Conservation (phyloP, 805 yeast species). For the Wickerhamiella nectarea region DNA sequence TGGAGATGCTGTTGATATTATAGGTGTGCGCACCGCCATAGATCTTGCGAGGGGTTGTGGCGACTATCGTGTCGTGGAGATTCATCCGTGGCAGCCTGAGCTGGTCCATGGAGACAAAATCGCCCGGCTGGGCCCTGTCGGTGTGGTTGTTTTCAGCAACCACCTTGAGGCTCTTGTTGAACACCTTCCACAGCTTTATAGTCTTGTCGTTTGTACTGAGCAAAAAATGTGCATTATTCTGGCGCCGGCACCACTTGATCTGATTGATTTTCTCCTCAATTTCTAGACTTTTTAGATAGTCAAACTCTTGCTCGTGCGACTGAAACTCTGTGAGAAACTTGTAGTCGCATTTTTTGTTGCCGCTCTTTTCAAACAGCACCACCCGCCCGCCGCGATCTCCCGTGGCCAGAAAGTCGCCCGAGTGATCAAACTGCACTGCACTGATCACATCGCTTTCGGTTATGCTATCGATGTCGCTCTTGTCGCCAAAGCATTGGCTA, state of each 20-base stretch:
- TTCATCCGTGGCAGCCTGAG: slow-evolving; percentile 77
- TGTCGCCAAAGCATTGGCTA: slow-evolving; percentile 97
- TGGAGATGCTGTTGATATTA: slow-evolving; percentile 90
- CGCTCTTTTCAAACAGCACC: slow-evolving; percentile 65
- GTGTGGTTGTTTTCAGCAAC: slow-evolving; percentile 82
- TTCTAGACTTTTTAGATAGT: slow-evolving; percentile 86
- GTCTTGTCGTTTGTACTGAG: slow-evolving; percentile 94
- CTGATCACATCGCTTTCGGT: slow-evolving; percentile 96
- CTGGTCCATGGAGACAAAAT: slow-evolving; percentile 24
- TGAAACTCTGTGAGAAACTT: slow-evolving; percentile 94
- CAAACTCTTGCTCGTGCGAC: slow-evolving; percentile 97
- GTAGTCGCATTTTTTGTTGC: slow-evolving; percentile 53
- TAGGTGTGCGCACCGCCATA: slow-evolving; percentile 96
- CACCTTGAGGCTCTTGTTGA: slow-evolving; percentile 79
- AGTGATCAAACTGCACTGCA: slow-evolving; percentile 88
- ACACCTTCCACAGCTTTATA: slow-evolving; percentile 93
- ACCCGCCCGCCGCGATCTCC: slow-evolving; percentile 99
- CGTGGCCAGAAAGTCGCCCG: slow-evolving; percentile 92
- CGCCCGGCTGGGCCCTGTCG: slow-evolving; percentile 27
- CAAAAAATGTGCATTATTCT: slow-evolving; percentile 79
- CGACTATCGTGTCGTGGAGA: slow-evolving; percentile 87
- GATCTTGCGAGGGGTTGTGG: slow-evolving; percentile 84
- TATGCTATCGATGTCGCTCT: slow-evolving; percentile 88
- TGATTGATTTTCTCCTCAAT: slow-evolving; percentile 95
- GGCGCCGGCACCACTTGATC: slow-evolving; percentile 87